Evolutionary conservation across 2,329 filamentous ascomycete species (phyloP), one percentile per base, ranked within the genome.

Genomic region (Helicocarpus griseus): DNA sequence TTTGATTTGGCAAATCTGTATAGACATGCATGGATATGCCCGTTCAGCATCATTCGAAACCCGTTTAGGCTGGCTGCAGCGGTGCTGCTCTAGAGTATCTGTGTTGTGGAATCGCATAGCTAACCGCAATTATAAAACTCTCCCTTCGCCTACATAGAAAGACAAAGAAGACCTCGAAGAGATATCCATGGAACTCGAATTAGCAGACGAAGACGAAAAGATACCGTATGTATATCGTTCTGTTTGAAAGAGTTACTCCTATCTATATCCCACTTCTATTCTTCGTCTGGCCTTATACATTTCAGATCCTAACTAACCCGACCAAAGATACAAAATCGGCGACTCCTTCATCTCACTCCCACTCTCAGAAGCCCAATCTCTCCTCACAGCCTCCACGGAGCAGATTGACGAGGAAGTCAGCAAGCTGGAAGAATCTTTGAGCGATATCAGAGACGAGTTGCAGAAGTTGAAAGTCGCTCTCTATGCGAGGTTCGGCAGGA

Each of bases 121-220:
- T 47, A 36, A 47, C 17, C 19, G 14, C 24, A 26, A 5, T 22
- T 22, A 33, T 19, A 4, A 44, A 29, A 8, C n/a, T 7, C 36
- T 46, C 38, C 19, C 28, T 53, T 33, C 14, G 4, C 53, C 29
- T 24, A 51, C 53, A 40, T 60, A 97, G 91, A 97, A 97, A 75
- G 91, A 97, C 69, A 97, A 96, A 73, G 93, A 98, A 70, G 93
- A 97, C 65, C 80, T 97, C 3, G 90, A 97, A 66, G 93, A 98
- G 69, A 80, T 98, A 50, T 86, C 85, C 1, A 87, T 79, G 50
- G 93, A 98, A 69, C 78, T 98, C 44, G 93, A 98, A 72, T 81
- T 98, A 17, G 88, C 89, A 49, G 91, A 97, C 68, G 93, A 98
- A 68, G 91, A 97, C 61, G 89, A 95, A 49, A 83, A 86, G 63